These are phyloP conservation scores for Blastobotrys mokoenaii DNA, from an alignment of 805 yeast species.

Conservation along the genomic window DNA sequence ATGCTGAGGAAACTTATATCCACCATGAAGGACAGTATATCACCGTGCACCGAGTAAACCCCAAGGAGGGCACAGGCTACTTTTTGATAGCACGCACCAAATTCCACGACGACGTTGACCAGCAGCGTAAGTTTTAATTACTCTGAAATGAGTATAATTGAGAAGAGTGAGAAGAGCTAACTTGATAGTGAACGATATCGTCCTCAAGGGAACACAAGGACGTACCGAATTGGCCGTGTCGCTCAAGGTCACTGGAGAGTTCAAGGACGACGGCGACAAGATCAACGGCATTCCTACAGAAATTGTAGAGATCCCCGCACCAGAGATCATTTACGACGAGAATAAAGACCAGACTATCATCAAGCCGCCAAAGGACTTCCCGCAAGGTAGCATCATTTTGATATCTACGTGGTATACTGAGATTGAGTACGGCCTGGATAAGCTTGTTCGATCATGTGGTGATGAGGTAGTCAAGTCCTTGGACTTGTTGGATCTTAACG, in stretches of 20 bases:
- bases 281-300: constrained; percentile 56
- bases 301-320: constrained; percentile 43
- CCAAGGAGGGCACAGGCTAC: constrained; percentile 81
- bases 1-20: constrained; percentile 84
- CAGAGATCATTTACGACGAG: constrained; percentile 39
- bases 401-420: constrained; percentile 61
- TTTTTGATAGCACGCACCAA: constrained; percentile 82
- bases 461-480: constrained; percentile 58
- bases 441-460: constrained; percentile 66
- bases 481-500: constrained; percentile 62
- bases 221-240: constrained; percentile 49
- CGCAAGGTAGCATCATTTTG: constrained; percentile 87
- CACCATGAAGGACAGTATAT: constrained; percentile 91
- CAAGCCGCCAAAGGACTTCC: constrained; percentile 53
- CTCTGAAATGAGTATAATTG: not conserved
- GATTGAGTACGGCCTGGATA: constrained; percentile 58
- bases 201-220: constrained; percentile 28
- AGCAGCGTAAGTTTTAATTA: constrained; percentile 15
- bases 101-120: constrained; percentile 39
- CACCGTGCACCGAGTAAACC: constrained; percentile 79
- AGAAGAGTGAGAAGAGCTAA: not conserved
- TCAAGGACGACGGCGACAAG: constrained; percentile 23
- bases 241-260: constrained; percentile 43
- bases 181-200: constrained; percentile 21
- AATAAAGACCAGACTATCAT: constrained; percentile 42